Percentiles rank a stretch among this genome's conserved stretches.
These are phyloP conservation scores for Stagonosporopsis tanaceti DNA, from an alignment of 2,329 filamentous ascomycete species.

Conservation along the genomic window DNA sequence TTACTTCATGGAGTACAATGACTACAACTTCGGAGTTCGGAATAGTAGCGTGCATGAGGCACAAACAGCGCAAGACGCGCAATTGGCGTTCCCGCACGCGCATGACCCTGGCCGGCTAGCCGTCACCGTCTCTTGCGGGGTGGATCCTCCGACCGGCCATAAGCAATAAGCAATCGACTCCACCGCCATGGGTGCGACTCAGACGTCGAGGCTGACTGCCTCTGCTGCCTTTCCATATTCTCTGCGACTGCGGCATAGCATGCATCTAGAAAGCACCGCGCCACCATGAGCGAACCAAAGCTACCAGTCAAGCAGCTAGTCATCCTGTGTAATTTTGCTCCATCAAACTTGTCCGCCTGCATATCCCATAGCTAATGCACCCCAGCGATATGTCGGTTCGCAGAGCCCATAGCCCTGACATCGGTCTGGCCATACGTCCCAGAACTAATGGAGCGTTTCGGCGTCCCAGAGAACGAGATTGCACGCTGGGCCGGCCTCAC, in stretches of 20 bases:
- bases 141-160: slow-evolving; percentile 10
- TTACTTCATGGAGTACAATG: background rate
- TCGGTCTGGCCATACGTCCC: slow-evolving; percentile 94
- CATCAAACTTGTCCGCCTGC: background rate
- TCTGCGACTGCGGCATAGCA: slow-evolving; percentile 15
- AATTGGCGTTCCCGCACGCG: slow-evolving; percentile 20
- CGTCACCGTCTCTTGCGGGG: slow-evolving; percentile 26
- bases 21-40: slow-evolving; percentile 10
- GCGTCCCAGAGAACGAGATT: slow-evolving; percentile 50
- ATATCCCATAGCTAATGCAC: slow-evolving; percentile 14
- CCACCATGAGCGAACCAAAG: slow-evolving; percentile 48
- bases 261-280: slow-evolving; percentile 11
- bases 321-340: slow-evolving; percentile 43
- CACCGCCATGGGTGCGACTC: slow-evolving; percentile 18
- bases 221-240: background rate
- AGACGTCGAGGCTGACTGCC: background rate
- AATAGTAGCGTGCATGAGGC: background rate
- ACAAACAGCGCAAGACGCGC: background rate
- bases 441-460: slow-evolving; percentile 57
- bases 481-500: slow-evolving; percentile 83
- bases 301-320: slow-evolving; percentile 52
- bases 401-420: slow-evolving; percentile 90
- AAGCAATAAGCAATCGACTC: slow-evolving; percentile 12
- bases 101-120: slow-evolving; percentile 23
- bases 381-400: slow-evolving; percentile 88